Percentiles rank a stretch among this genome's conserved stretches.
phyloP scores from a whole-genome alignment of 495 filamentous ascomycete genomes.

The Aspergillus olivimuriae region DNA sequence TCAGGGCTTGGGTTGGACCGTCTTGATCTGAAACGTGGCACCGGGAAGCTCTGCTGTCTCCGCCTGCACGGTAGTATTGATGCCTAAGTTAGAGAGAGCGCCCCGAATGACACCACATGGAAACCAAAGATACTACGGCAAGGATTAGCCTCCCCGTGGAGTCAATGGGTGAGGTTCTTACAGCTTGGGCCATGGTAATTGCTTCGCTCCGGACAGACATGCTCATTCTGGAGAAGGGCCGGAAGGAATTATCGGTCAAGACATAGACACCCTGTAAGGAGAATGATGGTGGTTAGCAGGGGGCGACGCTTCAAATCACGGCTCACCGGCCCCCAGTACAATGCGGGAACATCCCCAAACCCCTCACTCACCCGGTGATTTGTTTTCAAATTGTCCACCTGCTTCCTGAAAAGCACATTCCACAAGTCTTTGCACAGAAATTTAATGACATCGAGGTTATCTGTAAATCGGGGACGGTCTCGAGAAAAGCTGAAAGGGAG shows the following conservation, averaged over 20 bases:
- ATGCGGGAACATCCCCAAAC: not conserved
- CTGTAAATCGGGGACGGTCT: constrained; percentile 78
- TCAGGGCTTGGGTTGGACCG: constrained; percentile 51
- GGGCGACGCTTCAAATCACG: no score
- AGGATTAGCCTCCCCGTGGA: constrained; percentile 7
- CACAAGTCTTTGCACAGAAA: constrained; percentile 98
- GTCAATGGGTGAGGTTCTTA: constrained; percentile 29
- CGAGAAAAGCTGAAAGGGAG: constrained; percentile 63
- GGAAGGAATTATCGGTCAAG: constrained; percentile 88
- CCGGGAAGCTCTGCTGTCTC: constrained; percentile 79
- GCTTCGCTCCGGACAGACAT: constrained; percentile 65
- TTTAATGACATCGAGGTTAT: constrained; percentile 89
- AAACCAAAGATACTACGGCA: constrained; percentile 80
- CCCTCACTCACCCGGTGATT: constrained; percentile 76
- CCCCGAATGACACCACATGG: constrained; percentile 88
- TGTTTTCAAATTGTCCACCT: constrained; percentile 97
- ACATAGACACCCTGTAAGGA: constrained; percentile 78
- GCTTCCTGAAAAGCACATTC: constrained; percentile 89
- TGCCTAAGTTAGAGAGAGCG: constrained; percentile 81
- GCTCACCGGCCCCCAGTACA: not conserved
- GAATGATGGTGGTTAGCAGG: not conserved
- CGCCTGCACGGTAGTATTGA: constrained; percentile 83
- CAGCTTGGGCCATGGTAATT: constrained; percentile 69
- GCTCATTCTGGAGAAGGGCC: constrained; percentile 82
- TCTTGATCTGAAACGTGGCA: constrained; percentile 96